Base-by-base conservation (phyloP, 768 basidiomycete species). In the Calocera viscosa region DNA sequence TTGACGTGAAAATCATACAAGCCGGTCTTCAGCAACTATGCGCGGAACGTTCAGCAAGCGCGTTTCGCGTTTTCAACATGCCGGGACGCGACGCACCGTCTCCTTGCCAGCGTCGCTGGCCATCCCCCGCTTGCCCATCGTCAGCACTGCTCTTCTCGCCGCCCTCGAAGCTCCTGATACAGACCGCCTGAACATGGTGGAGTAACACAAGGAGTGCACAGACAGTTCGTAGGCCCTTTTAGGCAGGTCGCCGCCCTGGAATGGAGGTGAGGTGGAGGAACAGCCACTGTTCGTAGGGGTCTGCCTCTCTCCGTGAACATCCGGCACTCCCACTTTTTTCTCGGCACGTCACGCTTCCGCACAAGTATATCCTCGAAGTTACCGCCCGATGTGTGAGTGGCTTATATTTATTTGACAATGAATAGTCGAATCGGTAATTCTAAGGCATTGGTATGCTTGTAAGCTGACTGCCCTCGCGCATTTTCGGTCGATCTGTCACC, bases 1-100 rank as follows among this genome's bases (percentile, higher is more conserved):
- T 85, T 75, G 53, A 90, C 74, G 74, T 99, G 94, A 74, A 94
- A 94, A 73, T 94, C 91, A 72, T 94, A 92, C 2, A 98, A 80
- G 0, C 84, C 83, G 0, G 94, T 97, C 72, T 83, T 84, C 66
- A 70, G 75, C 34, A 85, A 77, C 82, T 85, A 67, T 38, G 49
- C 26, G 32, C 16, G 22, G 28, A 16, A 22, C 7, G 12, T 17
- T 47, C 24, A 17, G 19, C 19, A 8, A 7, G 19, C 7, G 43
- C n/a, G n/a, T n/a, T 47, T 24, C 43, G 19, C 24, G 43, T 19
- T 3, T 47, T 47, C 19, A 3, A 47, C 7, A 7, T 19, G 43
- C 43, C 8, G 19, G 43, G 3, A 19, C 24, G 43, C 16, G 19
- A 47, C 43, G 24, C 24, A 47, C 43, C 43, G 16, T 3, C 43